These are phyloP conservation scores for Chlorella sp. DNA, from an alignment of 139 green algal genomes.

Conservation along the genomic window DNA sequence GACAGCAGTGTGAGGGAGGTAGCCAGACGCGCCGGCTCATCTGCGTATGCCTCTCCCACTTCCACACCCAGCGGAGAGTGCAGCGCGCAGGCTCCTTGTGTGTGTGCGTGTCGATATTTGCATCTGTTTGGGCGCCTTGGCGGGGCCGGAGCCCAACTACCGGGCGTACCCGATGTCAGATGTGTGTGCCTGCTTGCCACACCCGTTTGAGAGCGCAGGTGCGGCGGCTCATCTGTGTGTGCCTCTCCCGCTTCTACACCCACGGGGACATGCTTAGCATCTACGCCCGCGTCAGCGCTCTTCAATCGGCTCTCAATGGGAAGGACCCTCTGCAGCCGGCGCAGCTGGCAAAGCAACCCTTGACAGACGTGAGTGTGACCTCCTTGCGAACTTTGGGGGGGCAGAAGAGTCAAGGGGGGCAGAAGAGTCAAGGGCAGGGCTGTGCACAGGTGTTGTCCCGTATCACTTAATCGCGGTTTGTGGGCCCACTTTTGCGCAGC, in stretches of 20 bases:
- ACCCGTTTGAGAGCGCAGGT: slow-evolving; percentile 40
- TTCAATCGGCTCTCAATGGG: slow-evolving; percentile 60
- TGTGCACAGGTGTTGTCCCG: too few species aligned
- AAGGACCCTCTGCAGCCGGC: too few species aligned
- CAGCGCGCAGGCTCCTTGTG: too few species aligned
- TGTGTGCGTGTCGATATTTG: too few species aligned
- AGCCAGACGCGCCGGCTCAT: slow-evolving; percentile 73
- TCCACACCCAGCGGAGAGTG: slow-evolving; percentile 60
- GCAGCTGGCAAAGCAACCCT: too few species aligned
- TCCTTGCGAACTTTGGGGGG: too few species aligned
- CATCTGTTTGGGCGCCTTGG: too few species aligned
- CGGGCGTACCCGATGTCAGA: too few species aligned
- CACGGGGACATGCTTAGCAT: slow-evolving; percentile 63
- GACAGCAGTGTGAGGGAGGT: too few species aligned
- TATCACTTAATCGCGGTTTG: background rate
- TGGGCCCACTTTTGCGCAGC: slow-evolving; percentile 11
- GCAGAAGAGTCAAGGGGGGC: background rate
- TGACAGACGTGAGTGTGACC: too few species aligned
- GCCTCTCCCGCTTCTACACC: slow-evolving; percentile 57
- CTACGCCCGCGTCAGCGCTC: slow-evolving; percentile 53
- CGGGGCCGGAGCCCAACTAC: too few species aligned
- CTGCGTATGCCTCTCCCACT: slow-evolving; percentile 43
- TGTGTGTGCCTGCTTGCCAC: background rate
- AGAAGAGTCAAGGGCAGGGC: too few species aligned
- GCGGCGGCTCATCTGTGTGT: slow-evolving; percentile 54